Evolutionary conservation across 768 basidiomycete species (phyloP), one percentile per base, ranked within the genome.

Genomic region (Podaxis sp.): DNA sequence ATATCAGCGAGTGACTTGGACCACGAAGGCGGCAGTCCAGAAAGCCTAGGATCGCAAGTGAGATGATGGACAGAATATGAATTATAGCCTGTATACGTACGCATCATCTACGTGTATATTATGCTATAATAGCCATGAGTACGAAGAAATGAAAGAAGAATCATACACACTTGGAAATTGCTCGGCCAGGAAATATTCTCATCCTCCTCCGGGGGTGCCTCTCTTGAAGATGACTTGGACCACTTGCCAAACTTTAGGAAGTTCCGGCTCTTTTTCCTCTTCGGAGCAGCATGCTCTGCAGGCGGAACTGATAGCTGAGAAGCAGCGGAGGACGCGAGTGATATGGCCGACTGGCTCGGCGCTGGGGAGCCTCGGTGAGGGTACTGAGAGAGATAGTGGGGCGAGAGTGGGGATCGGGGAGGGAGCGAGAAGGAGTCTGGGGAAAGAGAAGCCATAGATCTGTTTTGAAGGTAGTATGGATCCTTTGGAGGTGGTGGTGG

Each of bases 31-130:
- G 90, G 90, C 11, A 91, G 74, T 7, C 89, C 89, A 13, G 76
- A 71, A 61, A 83, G 85, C 27, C 86, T 88, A 53, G 18, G 40
- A 46, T 55, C 21, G 46, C 50, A 37, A 55, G 54, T 55, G 25
- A 62, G 51, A 13, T 23, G 55, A 42, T 38, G 51, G 44, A 64
- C 18, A 27, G 44, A 48, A 54, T 28, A 32, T 44, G 51, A 51
- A 56, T n/a, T n/a, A 32, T 32, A 60, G 47, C 36, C 46, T 51
- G 37, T 47, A 52, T 3, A 78, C 81, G 59, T 64, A 88, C 85
- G 77, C 85, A 73, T 90, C 89, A 70, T 91, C 87, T 28, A 91
- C 89, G 67, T 91, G 89, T 36, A 91, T 83, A 67, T 91, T 81
- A 68, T 91, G 89, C 88, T 90, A 63, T 28, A 61, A 55, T 1